These are phyloP conservation scores for Caryopteris hybrid DNA, from an alignment of 305 asterid species.

Conservation along the genomic window DNA sequence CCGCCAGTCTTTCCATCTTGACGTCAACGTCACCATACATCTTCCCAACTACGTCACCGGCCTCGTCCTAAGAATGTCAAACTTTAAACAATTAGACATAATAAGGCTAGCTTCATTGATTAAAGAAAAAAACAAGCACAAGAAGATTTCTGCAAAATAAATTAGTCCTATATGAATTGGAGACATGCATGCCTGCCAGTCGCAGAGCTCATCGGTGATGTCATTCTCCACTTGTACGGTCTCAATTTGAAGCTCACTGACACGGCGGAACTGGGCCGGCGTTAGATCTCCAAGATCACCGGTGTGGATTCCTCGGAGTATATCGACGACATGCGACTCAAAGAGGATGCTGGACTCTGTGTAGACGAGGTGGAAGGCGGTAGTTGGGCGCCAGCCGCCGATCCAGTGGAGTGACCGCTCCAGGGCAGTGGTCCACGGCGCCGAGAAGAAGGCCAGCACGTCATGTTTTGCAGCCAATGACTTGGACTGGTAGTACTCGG, in stretches of 20 bases:
- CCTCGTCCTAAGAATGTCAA: slow-evolving; percentile 59
- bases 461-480: slow-evolving; percentile 35
- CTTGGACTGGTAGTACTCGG: slow-evolving; percentile 49
- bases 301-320: slow-evolving; percentile 56
- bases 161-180: neutral
- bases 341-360: slow-evolving; percentile 68
- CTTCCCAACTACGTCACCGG: slow-evolving; percentile 34
- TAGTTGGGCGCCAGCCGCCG: slow-evolving; percentile 90
- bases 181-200: slow-evolving; percentile 65
- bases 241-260: slow-evolving; percentile 75
- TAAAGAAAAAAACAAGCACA: too few relatives aligned
- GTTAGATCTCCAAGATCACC: slow-evolving; percentile 80
- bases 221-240: slow-evolving; percentile 59
- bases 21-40: slow-evolving; percentile 12
- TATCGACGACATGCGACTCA: slow-evolving; percentile 60
- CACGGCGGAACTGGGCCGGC: slow-evolving; percentile 59
- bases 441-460: slow-evolving; percentile 38
- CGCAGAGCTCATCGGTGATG: slow-evolving; percentile 47
- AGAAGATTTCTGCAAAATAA: too few relatives aligned
- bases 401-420: slow-evolving; percentile 76
- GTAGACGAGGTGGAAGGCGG: slow-evolving; percentile 70
- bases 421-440: slow-evolving; percentile 60
- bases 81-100: too few relatives aligned
- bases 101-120: too few relatives aligned
- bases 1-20: slow-evolving; percentile 42